Percentiles rank a stretch among this genome's conserved stretches.
phyloP scores from a whole-genome alignment of 495 filamentous ascomycete genomes.

The Daldinia caldariorum region DNA sequence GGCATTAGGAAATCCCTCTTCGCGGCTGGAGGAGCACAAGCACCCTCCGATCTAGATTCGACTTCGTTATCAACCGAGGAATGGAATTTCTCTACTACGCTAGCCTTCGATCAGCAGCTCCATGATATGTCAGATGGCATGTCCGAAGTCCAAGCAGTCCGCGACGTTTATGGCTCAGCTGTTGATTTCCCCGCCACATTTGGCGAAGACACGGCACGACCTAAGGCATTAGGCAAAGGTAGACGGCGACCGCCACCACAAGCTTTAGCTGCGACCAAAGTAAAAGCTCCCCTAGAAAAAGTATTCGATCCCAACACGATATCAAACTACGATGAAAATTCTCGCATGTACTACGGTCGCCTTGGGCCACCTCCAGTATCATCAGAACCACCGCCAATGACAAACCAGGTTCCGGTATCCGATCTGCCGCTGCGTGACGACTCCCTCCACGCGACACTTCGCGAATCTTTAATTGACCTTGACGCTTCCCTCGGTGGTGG shows the following conservation, averaged over 20 bases:
- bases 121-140: slow-evolving; percentile 51
- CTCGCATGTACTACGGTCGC: slow-evolving; percentile 59
- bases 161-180: slow-evolving; percentile 61
- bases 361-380: slow-evolving; percentile 43
- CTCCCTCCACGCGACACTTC: slow-evolving; percentile 59
- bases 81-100: slow-evolving; percentile 93
- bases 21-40: slow-evolving; percentile 75
- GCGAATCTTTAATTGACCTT: slow-evolving; percentile 67
- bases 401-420: slow-evolving; percentile 47
- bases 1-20: slow-evolving; percentile 88
- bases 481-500: slow-evolving; percentile 60
- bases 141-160: slow-evolving; percentile 53
- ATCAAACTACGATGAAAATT: slow-evolving; percentile 66
- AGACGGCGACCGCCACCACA: slow-evolving; percentile 62
- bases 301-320: slow-evolving; percentile 67
- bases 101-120: slow-evolving; percentile 77
- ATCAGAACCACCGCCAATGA: slow-evolving; percentile 36
- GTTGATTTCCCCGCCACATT: slow-evolving; percentile 56
- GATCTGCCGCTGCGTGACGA: slow-evolving; percentile 66
- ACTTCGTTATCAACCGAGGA: slow-evolving; percentile 66
- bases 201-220: slow-evolving; percentile 55
- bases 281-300: slow-evolving; percentile 63
- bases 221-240: slow-evolving; percentile 50
- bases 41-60: slow-evolving; percentile 54
- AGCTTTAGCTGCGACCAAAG: slow-evolving; percentile 50